These are phyloP conservation scores for Globisporangium alternatum DNA, from an alignment of 352 stramenopile species.

Conservation along the genomic window DNA sequence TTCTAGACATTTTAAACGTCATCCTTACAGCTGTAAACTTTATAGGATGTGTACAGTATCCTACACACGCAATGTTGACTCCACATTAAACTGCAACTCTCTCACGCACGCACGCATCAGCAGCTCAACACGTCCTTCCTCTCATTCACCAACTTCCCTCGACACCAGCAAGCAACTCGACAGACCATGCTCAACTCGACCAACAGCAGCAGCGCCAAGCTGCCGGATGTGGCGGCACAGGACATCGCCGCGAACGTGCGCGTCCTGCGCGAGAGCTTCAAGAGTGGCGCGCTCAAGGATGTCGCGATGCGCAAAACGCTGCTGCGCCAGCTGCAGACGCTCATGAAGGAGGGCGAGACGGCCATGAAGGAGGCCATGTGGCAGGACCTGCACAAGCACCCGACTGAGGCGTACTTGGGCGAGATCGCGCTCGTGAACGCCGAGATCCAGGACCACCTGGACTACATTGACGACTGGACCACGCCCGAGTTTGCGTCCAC, in stretches of 20 bases:
- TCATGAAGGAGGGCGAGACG: conserved; percentile 52
- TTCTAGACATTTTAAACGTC: too few relatives aligned
- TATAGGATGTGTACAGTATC: too few relatives aligned
- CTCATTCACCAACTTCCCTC: background rate
- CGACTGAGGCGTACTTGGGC: conserved; percentile 52
- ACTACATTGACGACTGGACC: conserved; percentile 70
- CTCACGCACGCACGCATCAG: background rate
- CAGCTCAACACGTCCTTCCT: background rate
- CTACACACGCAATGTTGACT: too few relatives aligned
- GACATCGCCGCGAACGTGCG: conserved; percentile 48
- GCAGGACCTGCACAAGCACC: conserved; percentile 73
- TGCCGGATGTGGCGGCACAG: conserved; percentile 51
- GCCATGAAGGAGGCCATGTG: conserved; percentile 48
- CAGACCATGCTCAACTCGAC: conserved; percentile 1
- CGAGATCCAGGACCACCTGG: conserved; percentile 78
- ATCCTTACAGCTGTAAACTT: too few relatives aligned
- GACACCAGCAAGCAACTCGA: background rate
- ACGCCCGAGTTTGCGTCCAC: conserved; percentile 45
- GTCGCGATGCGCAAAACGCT: conserved; percentile 36
- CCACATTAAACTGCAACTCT: background rate
- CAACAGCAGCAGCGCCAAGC: background rate
- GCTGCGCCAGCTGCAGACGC: conserved; percentile 41
- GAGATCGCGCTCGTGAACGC: conserved; percentile 49
- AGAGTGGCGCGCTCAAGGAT: conserved; percentile 41
- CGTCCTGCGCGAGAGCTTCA: conserved; percentile 48